Evolutionary conservation across 345 rosid species (phyloP).

Genomic region (Hibiscus tridactylites): DNA sequence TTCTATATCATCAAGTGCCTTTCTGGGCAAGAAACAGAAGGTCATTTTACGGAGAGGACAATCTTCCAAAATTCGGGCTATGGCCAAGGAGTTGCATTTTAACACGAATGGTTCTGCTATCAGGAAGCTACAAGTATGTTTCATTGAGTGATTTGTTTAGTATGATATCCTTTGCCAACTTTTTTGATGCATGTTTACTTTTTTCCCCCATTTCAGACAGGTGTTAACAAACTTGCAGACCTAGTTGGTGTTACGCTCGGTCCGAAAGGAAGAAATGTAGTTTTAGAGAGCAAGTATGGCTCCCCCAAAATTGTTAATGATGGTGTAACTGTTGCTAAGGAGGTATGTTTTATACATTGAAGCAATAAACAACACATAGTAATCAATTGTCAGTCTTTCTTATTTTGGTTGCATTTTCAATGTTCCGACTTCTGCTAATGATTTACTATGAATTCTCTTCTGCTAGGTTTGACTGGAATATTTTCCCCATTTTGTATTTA

Average conservation of each 20-base stretch:
- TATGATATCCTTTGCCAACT: neutral
- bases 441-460: neutral
- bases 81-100: slow-evolving; percentile 84
- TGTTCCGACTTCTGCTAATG: neutral
- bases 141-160: neutral
- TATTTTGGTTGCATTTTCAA: neutral
- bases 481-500: neutral
- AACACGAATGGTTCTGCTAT: slow-evolving; percentile 92
- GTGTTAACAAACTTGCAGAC: slow-evolving; percentile 98
- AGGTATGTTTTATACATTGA: slow-evolving; percentile 38
- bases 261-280: slow-evolving; percentile 93
- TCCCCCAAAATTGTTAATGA: slow-evolving; percentile 96
- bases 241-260: slow-evolving; percentile 95
- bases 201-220: slow-evolving; percentile 42
- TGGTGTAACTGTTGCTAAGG: slow-evolving; percentile 95
- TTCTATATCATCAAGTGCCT: slow-evolving; percentile 42
- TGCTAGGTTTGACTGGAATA: neutral
- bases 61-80: slow-evolving; percentile 48
- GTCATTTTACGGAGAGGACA: slow-evolving; percentile 36
- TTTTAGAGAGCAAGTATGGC: slow-evolving; percentile 95
- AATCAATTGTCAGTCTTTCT: neutral
- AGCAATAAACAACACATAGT: neutral
- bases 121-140: slow-evolving; percentile 75
- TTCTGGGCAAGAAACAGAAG: slow-evolving; percentile 43
- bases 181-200: neutral